phyloP scores from a whole-genome alignment of 345 rosid species.

The Gossypium arboreum region DNA sequence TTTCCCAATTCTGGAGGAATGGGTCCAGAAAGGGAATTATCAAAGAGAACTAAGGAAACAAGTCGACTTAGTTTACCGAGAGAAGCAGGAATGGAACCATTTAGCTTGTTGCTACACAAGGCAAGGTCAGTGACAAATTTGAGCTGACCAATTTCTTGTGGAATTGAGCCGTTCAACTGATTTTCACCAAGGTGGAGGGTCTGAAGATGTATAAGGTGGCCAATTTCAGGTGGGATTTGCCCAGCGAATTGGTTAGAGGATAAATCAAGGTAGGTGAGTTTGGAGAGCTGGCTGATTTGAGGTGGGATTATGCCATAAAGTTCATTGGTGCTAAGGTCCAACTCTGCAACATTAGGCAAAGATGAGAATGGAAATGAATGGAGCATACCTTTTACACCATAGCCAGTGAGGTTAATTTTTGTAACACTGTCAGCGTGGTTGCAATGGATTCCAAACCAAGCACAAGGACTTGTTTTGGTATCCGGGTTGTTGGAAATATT shows the following conservation, averaged over 20 bases:
- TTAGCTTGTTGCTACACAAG: conserved; percentile 17
- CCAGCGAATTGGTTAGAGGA: not conserved
- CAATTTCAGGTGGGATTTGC: conserved; percentile 17
- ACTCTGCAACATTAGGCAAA: conserved; percentile 16
- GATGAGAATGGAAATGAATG: conserved; percentile 17
- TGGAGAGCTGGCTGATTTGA: conserved; percentile 17
- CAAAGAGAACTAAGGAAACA: not conserved
- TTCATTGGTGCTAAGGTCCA: conserved; percentile 16
- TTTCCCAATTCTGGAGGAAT: conserved; percentile 24
- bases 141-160: conserved; percentile 12
- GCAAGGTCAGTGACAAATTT: conserved; percentile 9
- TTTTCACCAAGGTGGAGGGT: conserved; percentile 4
- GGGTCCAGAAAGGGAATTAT: conserved; percentile 15
- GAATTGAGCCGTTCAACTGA: conserved; percentile 18
- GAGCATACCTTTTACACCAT: conserved; percentile 19
- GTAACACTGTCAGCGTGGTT: not conserved
- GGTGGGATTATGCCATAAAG: conserved; percentile 22
- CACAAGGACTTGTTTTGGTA: not conserved
- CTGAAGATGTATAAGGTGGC: conserved; percentile 15
- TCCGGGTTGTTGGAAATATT: not conserved
- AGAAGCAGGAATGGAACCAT: conserved; percentile 20
- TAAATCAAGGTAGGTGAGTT: conserved; percentile 23
- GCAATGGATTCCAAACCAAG: conserved; percentile 15
- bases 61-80: conserved; percentile 12
- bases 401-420: not conserved